Percentiles rank a stretch among this genome's conserved stretches.
phyloP scores from a whole-genome alignment of 2,329 filamentous ascomycete species.

The Colletotrichum cuscutae region DNA sequence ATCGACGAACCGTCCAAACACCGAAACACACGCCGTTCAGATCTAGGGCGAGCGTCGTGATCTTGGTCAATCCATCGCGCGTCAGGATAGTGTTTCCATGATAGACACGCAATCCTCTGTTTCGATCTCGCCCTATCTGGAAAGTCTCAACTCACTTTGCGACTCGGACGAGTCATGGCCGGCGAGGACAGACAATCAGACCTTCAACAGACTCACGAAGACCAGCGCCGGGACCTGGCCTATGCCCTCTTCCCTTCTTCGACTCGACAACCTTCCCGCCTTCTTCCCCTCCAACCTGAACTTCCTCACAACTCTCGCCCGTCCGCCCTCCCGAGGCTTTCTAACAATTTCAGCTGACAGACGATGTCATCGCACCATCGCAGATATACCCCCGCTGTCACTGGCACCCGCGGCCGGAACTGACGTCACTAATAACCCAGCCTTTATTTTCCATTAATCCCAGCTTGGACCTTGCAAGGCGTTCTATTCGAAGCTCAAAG shows the following conservation, averaged over 20 bases:
- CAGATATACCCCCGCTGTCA: slow-evolving; percentile 17
- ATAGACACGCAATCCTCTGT: slow-evolving; percentile 34
- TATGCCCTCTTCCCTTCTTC: slow-evolving; percentile 1
- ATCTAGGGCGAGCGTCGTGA: slow-evolving; percentile 26
- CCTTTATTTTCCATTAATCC: background rate
- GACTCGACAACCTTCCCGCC: slow-evolving; percentile 11
- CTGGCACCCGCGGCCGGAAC: slow-evolving; percentile 11
- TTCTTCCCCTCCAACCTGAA: background rate
- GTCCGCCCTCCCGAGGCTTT: slow-evolving; percentile 22
- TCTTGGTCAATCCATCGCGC: slow-evolving; percentile 17
- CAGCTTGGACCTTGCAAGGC: slow-evolving; percentile 32
- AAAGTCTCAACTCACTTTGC: slow-evolving; percentile 33
- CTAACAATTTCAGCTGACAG: slow-evolving; percentile 32
- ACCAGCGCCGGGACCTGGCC: slow-evolving; percentile 11
- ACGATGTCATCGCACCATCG: slow-evolving; percentile 28
- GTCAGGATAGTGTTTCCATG: slow-evolving; percentile 26
- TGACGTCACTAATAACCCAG: slow-evolving; percentile 26
- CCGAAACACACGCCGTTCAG: slow-evolving; percentile 27
- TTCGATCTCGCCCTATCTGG: slow-evolving; percentile 32
- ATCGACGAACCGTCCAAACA: slow-evolving; percentile 10
- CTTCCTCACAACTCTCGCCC: background rate
- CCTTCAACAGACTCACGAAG: background rate
- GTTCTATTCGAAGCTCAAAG: slow-evolving; percentile 13
- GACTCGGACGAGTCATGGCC: slow-evolving; percentile 31
- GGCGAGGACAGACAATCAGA: slow-evolving; percentile 15